Percentiles rank a stretch among this genome's conserved stretches.
These are phyloP conservation scores for Talaromyces amestolkiae DNA, from an alignment of 2,329 filamentous ascomycete species.

Conservation along the genomic window DNA sequence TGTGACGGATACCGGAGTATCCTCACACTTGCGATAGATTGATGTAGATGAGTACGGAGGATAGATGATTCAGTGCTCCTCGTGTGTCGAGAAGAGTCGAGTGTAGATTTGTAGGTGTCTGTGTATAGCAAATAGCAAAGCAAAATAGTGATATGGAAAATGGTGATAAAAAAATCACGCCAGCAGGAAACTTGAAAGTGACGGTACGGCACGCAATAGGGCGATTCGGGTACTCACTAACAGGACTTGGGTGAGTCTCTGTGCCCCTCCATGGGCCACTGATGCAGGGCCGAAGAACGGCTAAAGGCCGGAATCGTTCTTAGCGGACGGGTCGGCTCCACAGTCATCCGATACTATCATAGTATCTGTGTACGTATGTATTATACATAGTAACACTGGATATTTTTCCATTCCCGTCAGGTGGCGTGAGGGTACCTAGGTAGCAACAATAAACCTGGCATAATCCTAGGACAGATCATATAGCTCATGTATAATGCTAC, in stretches of 20 bases:
- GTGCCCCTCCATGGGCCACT: slow-evolving; percentile 6
- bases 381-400: not conserved
- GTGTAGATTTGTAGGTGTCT: not conserved
- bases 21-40: not conserved
- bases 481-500: not conserved
- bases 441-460: not conserved
- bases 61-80: not conserved
- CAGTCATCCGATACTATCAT: not conserved
- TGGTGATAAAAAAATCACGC: not conserved
- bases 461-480: not conserved
- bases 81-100: not conserved
- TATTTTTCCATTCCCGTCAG: slow-evolving; percentile 1
- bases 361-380: not conserved
- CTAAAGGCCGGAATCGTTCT: slow-evolving; percentile 13
- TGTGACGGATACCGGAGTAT: slow-evolving; percentile 1
- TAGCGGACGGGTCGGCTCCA: not conserved
- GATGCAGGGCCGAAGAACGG: slow-evolving; percentile 6
- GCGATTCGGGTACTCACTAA: not conserved
- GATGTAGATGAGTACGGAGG: not conserved
- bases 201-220: not conserved
- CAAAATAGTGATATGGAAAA: not conserved
- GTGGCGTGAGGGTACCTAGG: not conserved
- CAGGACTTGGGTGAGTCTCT: not conserved
- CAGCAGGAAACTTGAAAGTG: not conserved
- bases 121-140: not conserved